Percentiles rank a stretch among this genome's conserved stretches.
phyloP scores from a whole-genome alignment of 108 stramenopile species.

The Skeletonema costatum region DNA sequence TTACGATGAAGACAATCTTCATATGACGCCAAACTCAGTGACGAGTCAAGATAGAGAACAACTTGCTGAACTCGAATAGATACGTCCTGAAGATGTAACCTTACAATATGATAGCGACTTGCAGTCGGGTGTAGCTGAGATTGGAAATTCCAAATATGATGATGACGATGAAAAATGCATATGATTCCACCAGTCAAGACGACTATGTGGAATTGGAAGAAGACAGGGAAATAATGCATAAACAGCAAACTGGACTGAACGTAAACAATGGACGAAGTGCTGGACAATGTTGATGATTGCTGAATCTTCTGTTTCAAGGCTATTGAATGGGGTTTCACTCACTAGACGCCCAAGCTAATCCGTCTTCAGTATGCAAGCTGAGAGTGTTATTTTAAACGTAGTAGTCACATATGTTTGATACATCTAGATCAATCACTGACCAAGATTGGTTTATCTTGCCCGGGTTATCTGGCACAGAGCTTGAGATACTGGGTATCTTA shows the following conservation, averaged over 20 bases:
- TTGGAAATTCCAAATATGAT: neutral
- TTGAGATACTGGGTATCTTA: neutral
- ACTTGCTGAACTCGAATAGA: conserved; percentile 24
- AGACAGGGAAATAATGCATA: conserved; percentile 30
- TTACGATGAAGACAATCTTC: conserved; percentile 19
- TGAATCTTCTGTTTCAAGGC: neutral
- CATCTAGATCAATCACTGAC: neutral
- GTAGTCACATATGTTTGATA: neutral
- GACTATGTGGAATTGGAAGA: conserved; percentile 12
- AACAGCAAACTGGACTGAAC: neutral
- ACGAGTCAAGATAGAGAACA: conserved; percentile 27
- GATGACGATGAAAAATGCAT: neutral
- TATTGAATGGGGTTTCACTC: too few relatives aligned
- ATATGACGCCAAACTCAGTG: conserved; percentile 39
- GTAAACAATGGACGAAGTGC: neutral
- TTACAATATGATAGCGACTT: neutral
- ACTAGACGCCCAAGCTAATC: too few relatives aligned
- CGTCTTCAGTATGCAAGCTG: neutral
- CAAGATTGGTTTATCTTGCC: neutral
- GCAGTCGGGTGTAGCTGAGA: neutral
- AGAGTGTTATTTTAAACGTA: neutral
- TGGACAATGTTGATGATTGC: conserved; percentile 25
- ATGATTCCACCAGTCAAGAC: neutral
- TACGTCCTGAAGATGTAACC: conserved; percentile 9
- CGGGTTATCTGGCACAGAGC: neutral